A percentile compares a stretch with the other conserved stretches of the same genome.
Evolutionary conservation across 805 yeast species (phyloP).

Genomic region (Saturnispora mendoncae): DNA sequence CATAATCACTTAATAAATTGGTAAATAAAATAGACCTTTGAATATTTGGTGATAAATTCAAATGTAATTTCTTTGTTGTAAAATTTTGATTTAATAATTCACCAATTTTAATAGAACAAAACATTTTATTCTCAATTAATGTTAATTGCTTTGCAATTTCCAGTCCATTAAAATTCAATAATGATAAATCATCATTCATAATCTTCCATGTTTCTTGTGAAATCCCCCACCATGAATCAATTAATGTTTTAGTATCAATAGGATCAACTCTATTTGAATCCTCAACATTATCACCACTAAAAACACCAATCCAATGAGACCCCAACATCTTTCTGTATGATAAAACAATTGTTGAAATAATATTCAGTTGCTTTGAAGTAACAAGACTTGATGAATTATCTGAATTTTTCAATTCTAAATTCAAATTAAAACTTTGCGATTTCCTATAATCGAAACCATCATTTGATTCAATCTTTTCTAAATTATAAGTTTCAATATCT

Average conservation of each 20-base stretch:
- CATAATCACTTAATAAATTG: conserved; percentile 62
- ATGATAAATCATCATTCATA: conserved; percentile 42
- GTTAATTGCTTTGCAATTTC: conserved; percentile 75
- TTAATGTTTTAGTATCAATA: conserved; percentile 28
- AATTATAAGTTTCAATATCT: conserved; percentile 27
- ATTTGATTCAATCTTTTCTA: conserved; percentile 19
- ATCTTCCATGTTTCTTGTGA: conserved; percentile 53
- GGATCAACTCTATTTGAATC: conserved; percentile 17
- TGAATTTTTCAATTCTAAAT: conserved; percentile 24
- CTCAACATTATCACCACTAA: neutral
- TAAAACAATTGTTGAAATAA: conserved; percentile 42
- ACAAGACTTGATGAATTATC: conserved; percentile 21
- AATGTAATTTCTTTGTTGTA: conserved; percentile 48
- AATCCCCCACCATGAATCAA: conserved; percentile 40
- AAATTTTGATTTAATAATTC: conserved; percentile 61
- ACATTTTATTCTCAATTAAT: conserved; percentile 58
- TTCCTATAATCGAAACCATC: conserved; percentile 14
- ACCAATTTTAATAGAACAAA: conserved; percentile 51
- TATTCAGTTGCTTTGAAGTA: conserved; percentile 30
- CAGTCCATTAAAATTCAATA: conserved; percentile 54
- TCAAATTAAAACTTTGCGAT: conserved; percentile 23
- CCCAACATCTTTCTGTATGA: conserved; percentile 47
- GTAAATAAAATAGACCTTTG: conserved; percentile 57
- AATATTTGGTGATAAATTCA: conserved; percentile 55
- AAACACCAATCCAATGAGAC: conserved; percentile 33